phyloP scores from a whole-genome alignment of 2,329 filamentous ascomycete genomes.

The Monosporascus sp. region DNA sequence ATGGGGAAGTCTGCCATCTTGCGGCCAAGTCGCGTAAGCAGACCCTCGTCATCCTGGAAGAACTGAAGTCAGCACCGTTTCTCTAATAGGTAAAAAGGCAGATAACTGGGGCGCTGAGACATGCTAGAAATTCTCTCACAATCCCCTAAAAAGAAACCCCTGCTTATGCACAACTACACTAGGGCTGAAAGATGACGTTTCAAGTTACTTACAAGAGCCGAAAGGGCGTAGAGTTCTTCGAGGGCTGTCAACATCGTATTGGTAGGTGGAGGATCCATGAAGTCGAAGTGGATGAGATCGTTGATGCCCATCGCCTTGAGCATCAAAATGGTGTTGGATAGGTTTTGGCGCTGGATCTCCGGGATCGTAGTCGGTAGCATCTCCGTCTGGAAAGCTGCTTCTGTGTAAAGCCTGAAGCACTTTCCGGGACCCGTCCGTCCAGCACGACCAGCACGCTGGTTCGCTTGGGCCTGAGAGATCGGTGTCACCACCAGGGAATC shows the following conservation, averaged over 20 bases:
- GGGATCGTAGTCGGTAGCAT: conserved; percentile 96
- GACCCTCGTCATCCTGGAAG: conserved; percentile 74
- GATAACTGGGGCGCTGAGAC: neutral
- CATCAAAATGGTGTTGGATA: conserved; percentile 92
- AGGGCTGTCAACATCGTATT: conserved; percentile 97
- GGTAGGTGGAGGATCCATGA: conserved; percentile 96
- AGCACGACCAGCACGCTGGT: conserved; percentile 87
- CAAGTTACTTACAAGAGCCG: conserved; percentile 50
- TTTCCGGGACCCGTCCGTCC: conserved; percentile 94
- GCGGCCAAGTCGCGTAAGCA: conserved; percentile 83
- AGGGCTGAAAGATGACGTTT: neutral
- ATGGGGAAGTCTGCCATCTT: conserved; percentile 99
- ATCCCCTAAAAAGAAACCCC: no score
- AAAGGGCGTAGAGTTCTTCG: conserved; percentile 89
- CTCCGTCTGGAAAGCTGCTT: conserved; percentile 90
- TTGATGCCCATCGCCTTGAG: conserved; percentile 99
- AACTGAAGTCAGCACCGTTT: neutral
- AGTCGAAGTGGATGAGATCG: conserved; percentile 93
- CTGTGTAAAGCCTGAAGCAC: conserved; percentile 91
- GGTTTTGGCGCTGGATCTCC: conserved; percentile 91
- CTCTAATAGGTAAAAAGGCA: neutral
- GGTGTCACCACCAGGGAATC: conserved; percentile 93
- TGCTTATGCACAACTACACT: no score
- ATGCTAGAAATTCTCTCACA: no score
- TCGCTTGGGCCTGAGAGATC: conserved; percentile 93